Evolutionary conservation across 208 protist genomes (phyloP).

Genomic region (Giardia muris): DNA sequence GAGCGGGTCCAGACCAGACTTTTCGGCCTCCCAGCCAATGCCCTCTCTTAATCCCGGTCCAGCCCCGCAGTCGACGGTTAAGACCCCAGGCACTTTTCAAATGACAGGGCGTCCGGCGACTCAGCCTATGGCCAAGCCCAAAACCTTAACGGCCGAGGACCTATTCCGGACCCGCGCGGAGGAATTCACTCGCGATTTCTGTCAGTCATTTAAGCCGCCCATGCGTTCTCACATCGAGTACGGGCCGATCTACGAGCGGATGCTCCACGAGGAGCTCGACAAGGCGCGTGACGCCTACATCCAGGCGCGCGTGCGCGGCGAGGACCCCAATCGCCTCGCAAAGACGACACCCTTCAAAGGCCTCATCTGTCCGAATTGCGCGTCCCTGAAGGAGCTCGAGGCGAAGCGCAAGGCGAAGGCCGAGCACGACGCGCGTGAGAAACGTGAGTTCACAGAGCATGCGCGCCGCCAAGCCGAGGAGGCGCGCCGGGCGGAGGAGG

Average conservation of each 20-base stretch:
- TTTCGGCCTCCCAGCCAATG: not conserved
- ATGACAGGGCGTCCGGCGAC: too few species aligned
- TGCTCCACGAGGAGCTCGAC: not conserved
- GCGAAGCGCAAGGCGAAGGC: not conserved
- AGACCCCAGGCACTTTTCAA: not conserved
- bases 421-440: not conserved
- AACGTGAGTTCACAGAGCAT: not conserved
- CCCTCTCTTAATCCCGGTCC: not conserved
- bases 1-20: not conserved
- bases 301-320: not conserved
- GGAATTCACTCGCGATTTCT: not conserved
- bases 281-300: not conserved
- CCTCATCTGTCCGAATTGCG: not conserved
- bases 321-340: not conserved
- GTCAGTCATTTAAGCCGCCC: not conserved
- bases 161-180: not conserved
- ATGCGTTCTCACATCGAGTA: not conserved
- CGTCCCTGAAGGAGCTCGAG: not conserved
- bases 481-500: not conserved
- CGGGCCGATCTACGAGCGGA: not conserved
- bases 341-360: not conserved
- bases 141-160: not conserved
- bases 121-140: too few species aligned
- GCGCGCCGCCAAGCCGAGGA: not conserved
- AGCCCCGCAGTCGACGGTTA: not conserved